These are phyloP conservation scores for Rosellinia necatrix DNA, from an alignment of 2,329 filamentous ascomycete species.

Conservation along the genomic window DNA sequence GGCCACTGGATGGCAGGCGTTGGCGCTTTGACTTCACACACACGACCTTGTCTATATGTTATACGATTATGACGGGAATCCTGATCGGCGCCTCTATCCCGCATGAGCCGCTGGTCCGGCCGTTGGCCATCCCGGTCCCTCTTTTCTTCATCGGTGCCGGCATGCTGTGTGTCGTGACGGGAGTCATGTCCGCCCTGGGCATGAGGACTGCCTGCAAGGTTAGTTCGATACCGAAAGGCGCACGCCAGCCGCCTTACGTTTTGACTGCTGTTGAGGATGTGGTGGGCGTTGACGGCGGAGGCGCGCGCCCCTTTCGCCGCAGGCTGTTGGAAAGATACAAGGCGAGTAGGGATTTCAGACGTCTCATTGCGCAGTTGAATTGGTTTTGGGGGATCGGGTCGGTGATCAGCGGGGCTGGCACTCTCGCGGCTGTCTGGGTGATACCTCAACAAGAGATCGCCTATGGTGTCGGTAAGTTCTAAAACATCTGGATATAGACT, in stretches of 20 bases:
- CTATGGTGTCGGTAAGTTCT: constrained; percentile 47
- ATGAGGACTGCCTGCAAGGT: constrained; percentile 62
- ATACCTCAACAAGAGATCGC: constrained; percentile 49
- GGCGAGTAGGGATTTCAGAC: constrained; percentile 57
- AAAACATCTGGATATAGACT: neutral
- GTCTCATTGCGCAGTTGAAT: constrained; percentile 58
- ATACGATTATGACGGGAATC: constrained; percentile 54
- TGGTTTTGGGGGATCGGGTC: constrained; percentile 61
- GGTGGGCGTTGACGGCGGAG: constrained; percentile 68
- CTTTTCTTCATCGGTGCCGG: constrained; percentile 56
- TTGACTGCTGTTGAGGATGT: constrained; percentile 72
- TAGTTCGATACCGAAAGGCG: constrained; percentile 65
- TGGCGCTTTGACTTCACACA: constrained; percentile 58
- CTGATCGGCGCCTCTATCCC: constrained; percentile 57
- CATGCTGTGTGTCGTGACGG: constrained; percentile 47
- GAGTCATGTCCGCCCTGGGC: constrained; percentile 42
- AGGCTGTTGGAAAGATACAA: constrained; percentile 56
- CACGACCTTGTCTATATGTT: constrained; percentile 51
- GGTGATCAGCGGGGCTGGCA: constrained; percentile 50
- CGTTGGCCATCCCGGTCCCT: constrained; percentile 56
- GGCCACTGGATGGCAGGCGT: constrained; percentile 52
- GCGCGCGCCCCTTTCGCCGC: constrained; percentile 57
- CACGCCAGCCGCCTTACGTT: constrained; percentile 61
- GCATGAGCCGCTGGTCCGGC: constrained; percentile 53
- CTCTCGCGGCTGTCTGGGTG: constrained; percentile 54